Evolutionary conservation across 2,329 filamentous ascomycete genomes (phyloP).

Genomic region (Diaporthe sp.): DNA sequence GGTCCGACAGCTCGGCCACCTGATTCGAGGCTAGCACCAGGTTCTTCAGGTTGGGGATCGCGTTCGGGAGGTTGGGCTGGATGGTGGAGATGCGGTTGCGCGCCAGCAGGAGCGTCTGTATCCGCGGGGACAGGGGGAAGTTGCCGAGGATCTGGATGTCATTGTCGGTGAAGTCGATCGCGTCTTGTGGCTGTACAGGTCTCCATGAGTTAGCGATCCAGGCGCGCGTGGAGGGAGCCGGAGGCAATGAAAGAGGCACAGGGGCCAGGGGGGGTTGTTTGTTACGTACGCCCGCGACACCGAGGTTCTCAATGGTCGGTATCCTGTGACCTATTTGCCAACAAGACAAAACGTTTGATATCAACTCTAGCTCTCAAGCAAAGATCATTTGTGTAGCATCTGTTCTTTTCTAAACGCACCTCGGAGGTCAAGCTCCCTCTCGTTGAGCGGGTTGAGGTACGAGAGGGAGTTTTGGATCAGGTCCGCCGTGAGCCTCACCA

Average conservation of each 20-base stretch:
- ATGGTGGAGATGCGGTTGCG: constrained; percentile 90
- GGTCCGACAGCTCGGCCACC: constrained; percentile 85
- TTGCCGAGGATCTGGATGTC: constrained; percentile 91
- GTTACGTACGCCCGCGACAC: constrained; percentile 85
- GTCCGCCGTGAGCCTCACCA: constrained; percentile 92
- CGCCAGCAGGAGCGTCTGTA: constrained; percentile 89
- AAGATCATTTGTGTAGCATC: constrained; percentile 85
- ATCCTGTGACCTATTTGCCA: constrained; percentile 92
- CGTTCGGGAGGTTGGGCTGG: constrained; percentile 79
- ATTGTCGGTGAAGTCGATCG: constrained; percentile 98
- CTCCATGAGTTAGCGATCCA: background rate
- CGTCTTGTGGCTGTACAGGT: constrained; percentile 83
- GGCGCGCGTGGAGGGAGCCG: background rate
- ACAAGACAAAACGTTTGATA: constrained; percentile 70
- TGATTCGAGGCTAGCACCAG: constrained; percentile 89
- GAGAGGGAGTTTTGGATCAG: constrained; percentile 95
- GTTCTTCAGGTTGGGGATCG: constrained; percentile 85
- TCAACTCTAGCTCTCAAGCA: constrained; percentile 80
- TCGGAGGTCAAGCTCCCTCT: constrained; percentile 99
- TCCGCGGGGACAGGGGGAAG: constrained; percentile 90
- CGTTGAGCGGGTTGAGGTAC: constrained; percentile 98
- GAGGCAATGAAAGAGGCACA: too few relatives aligned
- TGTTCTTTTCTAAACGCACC: constrained; percentile 96
- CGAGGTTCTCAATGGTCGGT: constrained; percentile 96
- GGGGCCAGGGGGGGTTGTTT: constrained; percentile 29